Conservation (phyloP, 169 alveolate genomes). For the Cryptosporidium viatorum region DNA sequence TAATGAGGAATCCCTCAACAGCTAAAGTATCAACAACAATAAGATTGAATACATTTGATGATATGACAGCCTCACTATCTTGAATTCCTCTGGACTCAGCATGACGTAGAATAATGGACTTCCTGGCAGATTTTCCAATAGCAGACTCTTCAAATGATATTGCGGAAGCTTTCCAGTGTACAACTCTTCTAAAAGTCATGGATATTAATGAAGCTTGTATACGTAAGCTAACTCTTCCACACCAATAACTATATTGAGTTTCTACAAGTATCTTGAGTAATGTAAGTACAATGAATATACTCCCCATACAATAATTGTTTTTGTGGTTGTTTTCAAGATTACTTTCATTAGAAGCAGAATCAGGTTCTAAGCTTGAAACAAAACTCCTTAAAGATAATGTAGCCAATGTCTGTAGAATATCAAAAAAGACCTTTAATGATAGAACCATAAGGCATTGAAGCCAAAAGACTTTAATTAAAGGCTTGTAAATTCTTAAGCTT, state of each 20-base stretch:
- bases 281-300: slow-evolving; percentile 18
- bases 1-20: slow-evolving; percentile 69
- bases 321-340: neutral
- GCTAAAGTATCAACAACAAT: slow-evolving; percentile 67
- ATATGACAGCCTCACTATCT: slow-evolving; percentile 71
- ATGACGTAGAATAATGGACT: slow-evolving; percentile 54
- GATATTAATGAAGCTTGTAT: slow-evolving; percentile 66
- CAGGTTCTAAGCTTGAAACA: slow-evolving; percentile 64
- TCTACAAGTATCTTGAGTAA: slow-evolving; percentile 52
- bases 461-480: slow-evolving; percentile 65
- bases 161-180: slow-evolving; percentile 69
- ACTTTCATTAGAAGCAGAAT: neutral
- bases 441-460: slow-evolving; percentile 37
- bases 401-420: slow-evolving; percentile 42
- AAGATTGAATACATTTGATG: slow-evolving; percentile 62
- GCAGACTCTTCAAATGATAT: slow-evolving; percentile 32
- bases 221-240: slow-evolving; percentile 70
- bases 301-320: slow-evolving; percentile 40
- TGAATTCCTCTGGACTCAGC: slow-evolving; percentile 67
- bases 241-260: slow-evolving; percentile 71
- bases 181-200: slow-evolving; percentile 69
- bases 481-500: slow-evolving; percentile 27
- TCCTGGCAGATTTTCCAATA: slow-evolving; percentile 65
- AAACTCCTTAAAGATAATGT: slow-evolving; percentile 55
- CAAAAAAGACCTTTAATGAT: slow-evolving; percentile 32